Percentiles rank a stretch among this genome's conserved stretches.
Conservation (phyloP, 2,329 filamentous ascomycete species). For the Neofusicoccum kwambonambiense region DNA sequence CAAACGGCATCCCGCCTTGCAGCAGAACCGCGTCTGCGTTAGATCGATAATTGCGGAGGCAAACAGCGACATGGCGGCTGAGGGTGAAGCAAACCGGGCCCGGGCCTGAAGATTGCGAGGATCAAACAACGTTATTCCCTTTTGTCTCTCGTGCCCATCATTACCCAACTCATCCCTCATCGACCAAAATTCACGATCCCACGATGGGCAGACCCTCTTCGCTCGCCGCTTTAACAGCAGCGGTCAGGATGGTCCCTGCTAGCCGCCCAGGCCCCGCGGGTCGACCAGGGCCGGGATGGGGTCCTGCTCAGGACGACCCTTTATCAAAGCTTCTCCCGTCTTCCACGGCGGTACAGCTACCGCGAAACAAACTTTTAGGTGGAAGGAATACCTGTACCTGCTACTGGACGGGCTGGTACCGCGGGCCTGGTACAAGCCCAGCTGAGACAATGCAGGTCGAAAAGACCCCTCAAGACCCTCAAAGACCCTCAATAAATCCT, state of each 20-base stretch:
- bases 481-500: neutral
- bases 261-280: neutral
- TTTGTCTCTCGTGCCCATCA: neutral
- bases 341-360: neutral
- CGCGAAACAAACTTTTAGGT: neutral
- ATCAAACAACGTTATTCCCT: too few relatives aligned
- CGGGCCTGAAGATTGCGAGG: too few relatives aligned
- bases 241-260: constrained; percentile 7
- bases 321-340: constrained; percentile 8
- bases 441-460: constrained; percentile 4
- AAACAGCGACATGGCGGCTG: too few relatives aligned
- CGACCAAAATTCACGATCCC: neutral
- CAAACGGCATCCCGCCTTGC: constrained; percentile 7
- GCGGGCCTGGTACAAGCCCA: too few relatives aligned
- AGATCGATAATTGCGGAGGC: neutral
- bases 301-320: neutral
- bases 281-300: neutral
- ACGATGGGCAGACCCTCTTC: neutral
- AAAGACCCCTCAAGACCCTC: neutral
- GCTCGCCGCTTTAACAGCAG: constrained; percentile 9
- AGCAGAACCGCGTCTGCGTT: neutral
- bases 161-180: neutral
- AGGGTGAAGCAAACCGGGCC: too few relatives aligned
- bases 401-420: neutral
- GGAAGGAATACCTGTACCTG: neutral